These are phyloP conservation scores for Trifolium fragiferum DNA, from an alignment of 306 rosid genomes.

Conservation along the genomic window DNA sequence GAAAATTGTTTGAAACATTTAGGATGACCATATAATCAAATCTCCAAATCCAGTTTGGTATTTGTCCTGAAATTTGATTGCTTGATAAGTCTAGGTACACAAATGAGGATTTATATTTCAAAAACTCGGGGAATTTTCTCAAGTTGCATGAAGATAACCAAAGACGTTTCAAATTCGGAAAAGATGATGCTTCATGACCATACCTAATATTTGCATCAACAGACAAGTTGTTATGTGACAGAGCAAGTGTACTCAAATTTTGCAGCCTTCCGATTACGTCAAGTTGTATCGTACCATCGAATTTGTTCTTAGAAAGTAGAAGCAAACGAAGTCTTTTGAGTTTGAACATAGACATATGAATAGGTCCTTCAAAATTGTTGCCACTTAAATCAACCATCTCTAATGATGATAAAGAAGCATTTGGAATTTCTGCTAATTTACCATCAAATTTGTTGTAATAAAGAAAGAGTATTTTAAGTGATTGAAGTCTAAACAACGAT, in stretches of 20 bases:
- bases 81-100: conserved; percentile 43
- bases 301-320: conserved; percentile 53
- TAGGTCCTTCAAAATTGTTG: conserved; percentile 52
- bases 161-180: neutral
- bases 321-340: conserved; percentile 33
- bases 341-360: conserved; percentile 44
- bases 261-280: neutral
- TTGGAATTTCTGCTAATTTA: neutral
- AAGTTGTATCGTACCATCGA: conserved; percentile 43
- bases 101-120: conserved; percentile 13
- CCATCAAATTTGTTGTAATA: conserved; percentile 8
- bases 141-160: conserved; percentile 25
- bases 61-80: conserved; percentile 47
- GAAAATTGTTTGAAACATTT: conserved; percentile 54
- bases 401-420: neutral
- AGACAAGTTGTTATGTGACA: conserved; percentile 44
- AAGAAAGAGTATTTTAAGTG: conserved; percentile 8
- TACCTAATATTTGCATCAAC: neutral
- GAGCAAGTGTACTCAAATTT: conserved; percentile 47
- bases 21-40: neutral
- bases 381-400: conserved; percentile 47
- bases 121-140: conserved; percentile 34
- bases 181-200: neutral
- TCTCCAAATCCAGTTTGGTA: conserved; percentile 63
- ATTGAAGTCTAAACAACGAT: conserved; percentile 22